A percentile compares a stretch with the other conserved stretches of the same genome.
These are phyloP conservation scores for Arachis hypogaea DNA, from an alignment of 306 rosid genomes.

Conservation along the genomic window DNA sequence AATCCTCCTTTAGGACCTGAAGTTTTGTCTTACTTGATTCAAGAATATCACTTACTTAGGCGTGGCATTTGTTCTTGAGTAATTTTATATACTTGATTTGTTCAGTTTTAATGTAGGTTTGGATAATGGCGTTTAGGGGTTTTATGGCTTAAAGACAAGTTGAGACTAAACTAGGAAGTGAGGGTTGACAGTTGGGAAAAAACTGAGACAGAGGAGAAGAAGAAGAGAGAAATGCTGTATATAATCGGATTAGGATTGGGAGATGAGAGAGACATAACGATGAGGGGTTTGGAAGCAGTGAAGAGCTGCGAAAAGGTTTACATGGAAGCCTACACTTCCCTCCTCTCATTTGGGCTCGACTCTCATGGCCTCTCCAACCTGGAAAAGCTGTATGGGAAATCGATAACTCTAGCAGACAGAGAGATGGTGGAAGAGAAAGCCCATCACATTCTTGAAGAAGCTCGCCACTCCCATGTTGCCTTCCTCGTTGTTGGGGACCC, in stretches of 20 bases:
- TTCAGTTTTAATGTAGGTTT: no score
- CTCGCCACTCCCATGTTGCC: slow-evolving; percentile 46
- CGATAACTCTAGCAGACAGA: slow-evolving; percentile 79
- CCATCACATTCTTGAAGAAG: slow-evolving; percentile 44
- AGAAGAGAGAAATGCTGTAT: slow-evolving; percentile 55
- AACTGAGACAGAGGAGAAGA: no score
- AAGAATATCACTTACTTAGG: no score
- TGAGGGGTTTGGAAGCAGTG: slow-evolving; percentile 88
- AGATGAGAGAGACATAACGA: slow-evolving; percentile 76
- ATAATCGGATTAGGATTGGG: slow-evolving; percentile 90
- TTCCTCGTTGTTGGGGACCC: slow-evolving; percentile 63
- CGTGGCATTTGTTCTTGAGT: no score
- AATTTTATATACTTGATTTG: no score
- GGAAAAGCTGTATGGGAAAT: slow-evolving; percentile 72
- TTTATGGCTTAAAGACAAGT: no score
- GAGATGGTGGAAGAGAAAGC: slow-evolving; percentile 90
- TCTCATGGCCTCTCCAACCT: slow-evolving; percentile 69
- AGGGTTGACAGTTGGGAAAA: no score
- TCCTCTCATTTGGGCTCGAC: slow-evolving; percentile 87
- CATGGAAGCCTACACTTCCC: slow-evolving; percentile 93
- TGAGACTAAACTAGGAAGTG: no score
- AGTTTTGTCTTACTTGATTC: no score
- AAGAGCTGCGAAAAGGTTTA: slow-evolving; percentile 60
- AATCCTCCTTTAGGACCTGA: no score
- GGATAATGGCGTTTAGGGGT: not conserved